Evolutionary conservation across 768 basidiomycete species (phyloP).

Genomic region (Amanita jacksonii): DNA sequence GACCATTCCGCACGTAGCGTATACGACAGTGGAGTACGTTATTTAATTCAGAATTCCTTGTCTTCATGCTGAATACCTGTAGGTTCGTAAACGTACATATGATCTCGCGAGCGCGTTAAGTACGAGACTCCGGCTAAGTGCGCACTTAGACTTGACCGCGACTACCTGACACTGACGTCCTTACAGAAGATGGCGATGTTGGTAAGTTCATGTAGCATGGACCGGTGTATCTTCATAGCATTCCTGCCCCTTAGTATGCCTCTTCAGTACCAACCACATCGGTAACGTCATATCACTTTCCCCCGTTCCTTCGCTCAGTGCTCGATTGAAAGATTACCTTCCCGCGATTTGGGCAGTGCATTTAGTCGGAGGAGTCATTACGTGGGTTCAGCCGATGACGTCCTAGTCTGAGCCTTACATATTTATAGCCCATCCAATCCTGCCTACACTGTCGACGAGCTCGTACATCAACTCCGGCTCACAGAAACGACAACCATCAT

Average conservation of each 20-base stretch:
- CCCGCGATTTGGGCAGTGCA: conserved; percentile 51
- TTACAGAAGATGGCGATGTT: conserved; percentile 30
- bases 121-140: conserved; percentile 40
- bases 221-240: neutral
- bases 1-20: conserved; percentile 39
- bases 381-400: conserved; percentile 27
- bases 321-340: conserved; percentile 37
- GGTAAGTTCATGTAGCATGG: conserved; percentile 24
- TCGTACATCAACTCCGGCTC: conserved; percentile 43
- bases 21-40: conserved; percentile 37
- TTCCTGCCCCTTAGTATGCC: conserved; percentile 32
- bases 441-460: conserved; percentile 44
- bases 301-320: conserved; percentile 1
- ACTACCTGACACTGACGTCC: conserved; percentile 3
- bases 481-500: conserved; percentile 40
- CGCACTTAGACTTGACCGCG: conserved; percentile 8
- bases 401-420: conserved; percentile 10
- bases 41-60: neutral
- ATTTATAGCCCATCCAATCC: conserved; percentile 51
- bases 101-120: conserved; percentile 46
- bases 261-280: conserved; percentile 56
- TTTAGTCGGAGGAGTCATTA: conserved; percentile 45
- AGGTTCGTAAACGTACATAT: conserved; percentile 32
- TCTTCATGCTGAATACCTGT: neutral
- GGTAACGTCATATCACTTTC: conserved; percentile 25